phyloP scores from a whole-genome alignment of 371 early-diverging fungal genomes.

The Smittium culicis region DNA sequence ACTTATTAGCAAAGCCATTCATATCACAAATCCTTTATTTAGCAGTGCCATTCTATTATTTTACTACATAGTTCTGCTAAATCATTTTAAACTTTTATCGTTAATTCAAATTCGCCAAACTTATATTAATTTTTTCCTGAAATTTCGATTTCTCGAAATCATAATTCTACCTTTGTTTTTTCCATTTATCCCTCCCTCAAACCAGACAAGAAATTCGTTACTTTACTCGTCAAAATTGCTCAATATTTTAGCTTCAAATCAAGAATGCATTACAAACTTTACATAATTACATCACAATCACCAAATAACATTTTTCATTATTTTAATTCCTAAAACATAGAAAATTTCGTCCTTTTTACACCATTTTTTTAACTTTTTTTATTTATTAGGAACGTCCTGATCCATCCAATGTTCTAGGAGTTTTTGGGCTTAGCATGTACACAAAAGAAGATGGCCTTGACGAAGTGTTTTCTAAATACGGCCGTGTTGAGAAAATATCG shows the following conservation, averaged over 20 bases:
- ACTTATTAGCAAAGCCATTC: too few species aligned
- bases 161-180: too few species aligned
- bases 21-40: too few species aligned
- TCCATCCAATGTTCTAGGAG: slow-evolving; percentile 10
- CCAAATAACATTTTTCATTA: not conserved
- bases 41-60: too few species aligned
- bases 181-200: too few species aligned
- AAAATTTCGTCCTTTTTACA: too few species aligned
- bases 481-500: slow-evolving; percentile 9
- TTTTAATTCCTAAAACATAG: too few species aligned
- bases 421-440: slow-evolving; percentile 10
- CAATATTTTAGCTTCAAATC: not conserved
- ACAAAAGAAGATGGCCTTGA: slow-evolving; percentile 1
- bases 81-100: too few species aligned
- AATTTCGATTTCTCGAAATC: too few species aligned
- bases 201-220: not conserved
- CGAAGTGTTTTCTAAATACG: slow-evolving; percentile 9
- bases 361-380: not conserved
- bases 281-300: not conserved
- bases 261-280: not conserved
- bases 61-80: too few species aligned
- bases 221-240: not conserved
- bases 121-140: too few species aligned
- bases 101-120: too few species aligned
- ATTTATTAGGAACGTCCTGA: slow-evolving; percentile 10